Evolutionary conservation across 2,329 filamentous ascomycete species (phyloP).

Genomic region (Apiospora phragmitis): DNA sequence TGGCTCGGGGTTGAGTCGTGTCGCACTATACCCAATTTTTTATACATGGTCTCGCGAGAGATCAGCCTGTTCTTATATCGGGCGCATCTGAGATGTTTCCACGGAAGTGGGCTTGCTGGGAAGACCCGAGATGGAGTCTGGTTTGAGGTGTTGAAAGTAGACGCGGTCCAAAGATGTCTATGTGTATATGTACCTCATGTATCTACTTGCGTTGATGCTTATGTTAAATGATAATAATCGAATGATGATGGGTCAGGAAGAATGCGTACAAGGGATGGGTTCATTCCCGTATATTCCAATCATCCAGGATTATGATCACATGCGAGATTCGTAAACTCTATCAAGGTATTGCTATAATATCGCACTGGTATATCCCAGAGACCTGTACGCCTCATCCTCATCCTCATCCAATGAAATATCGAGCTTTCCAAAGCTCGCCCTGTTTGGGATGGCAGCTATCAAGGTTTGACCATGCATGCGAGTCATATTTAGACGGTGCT

Average conservation of each 20-base stretch:
- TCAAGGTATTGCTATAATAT: neutral
- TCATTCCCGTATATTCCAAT: neutral
- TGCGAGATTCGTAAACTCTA: neutral
- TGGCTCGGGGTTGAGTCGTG: slow-evolving; percentile 4
- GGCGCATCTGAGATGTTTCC: slow-evolving; percentile 7
- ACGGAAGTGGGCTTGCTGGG: slow-evolving; percentile 1
- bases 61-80: neutral
- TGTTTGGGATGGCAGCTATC: neutral
- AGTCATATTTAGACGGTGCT: neutral
- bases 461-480: neutral
- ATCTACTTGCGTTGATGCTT: slow-evolving; percentile 7
- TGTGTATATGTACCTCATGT: slow-evolving; percentile 4
- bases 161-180: neutral
- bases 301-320: neutral
- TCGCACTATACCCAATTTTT: slow-evolving; percentile 2
- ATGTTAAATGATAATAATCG: slow-evolving; percentile 6
- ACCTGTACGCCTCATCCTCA: neutral
- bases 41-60: neutral
- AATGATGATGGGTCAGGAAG: neutral
- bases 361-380: neutral
- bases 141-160: slow-evolving; percentile 2
- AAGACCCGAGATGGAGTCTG: neutral
- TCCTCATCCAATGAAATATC: neutral
- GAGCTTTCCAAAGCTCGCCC: neutral
- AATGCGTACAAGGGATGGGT: neutral